Base-by-base conservation (phyloP, 345 rosid species). In the Fremontodendron californicum region DNA sequence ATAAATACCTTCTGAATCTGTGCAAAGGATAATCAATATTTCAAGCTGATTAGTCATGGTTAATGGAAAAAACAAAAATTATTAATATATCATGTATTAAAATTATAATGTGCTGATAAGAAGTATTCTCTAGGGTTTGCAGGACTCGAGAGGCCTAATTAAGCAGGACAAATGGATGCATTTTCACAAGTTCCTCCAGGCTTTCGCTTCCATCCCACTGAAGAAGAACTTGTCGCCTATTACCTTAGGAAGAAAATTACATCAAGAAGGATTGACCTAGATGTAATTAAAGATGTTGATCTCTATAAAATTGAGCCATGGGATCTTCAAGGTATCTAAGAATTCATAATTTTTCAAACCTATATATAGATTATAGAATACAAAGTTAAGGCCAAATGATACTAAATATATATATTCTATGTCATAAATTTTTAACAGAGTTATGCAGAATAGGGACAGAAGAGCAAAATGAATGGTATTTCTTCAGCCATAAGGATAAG, bases 401-500 rank as follows among this genome's bases (percentile, higher is more conserved):
- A 40, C 23, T 72, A 51, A 31, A 2, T 33, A 21, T 15, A 0
- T 0, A 37, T 43, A 64, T 19, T 3, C 13, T 35, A 57, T 64
- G 8, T 25, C 23, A 21, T 62, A 37, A 40, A 57, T 45, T 45
- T 0, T 74, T 52, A 68, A 77, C 80, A 96, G 98, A 92, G 78
- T n/a, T 92, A 58, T 96, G 99, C 88, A 86, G 87, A 45, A 85
- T 94, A 70, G 94, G 97, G 70, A 83, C 88, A 1, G 94, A 93
- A 77, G 99, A 92, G 82, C 96, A 92, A 75, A 90, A 83, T 75
- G 98, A 96, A 54, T 96, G 99, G 99, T 96, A 96, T 74, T 93
- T 93, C 83, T 96, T 93, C 66, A 96, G 98, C 82, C 97, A 96
- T 62, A 96, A 93, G 78, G 98, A 96, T 79, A 96, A 96, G 84